These are phyloP conservation scores for Fomitopsis pinicola DNA, from an alignment of 1,284 basidiomycete genomes.

Conservation along the genomic window DNA sequence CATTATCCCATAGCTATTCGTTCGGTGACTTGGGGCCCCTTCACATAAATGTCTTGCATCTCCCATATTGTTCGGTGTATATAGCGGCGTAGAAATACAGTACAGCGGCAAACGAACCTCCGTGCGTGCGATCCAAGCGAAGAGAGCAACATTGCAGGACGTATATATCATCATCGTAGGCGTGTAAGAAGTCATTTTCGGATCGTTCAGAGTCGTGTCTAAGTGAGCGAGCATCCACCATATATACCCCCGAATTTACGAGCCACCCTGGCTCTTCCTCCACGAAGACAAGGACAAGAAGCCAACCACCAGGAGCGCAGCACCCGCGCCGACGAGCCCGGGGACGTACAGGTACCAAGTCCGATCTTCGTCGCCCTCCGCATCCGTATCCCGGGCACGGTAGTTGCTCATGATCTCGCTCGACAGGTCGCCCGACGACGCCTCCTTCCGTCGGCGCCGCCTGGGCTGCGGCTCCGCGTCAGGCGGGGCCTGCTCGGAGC, in stretches of 20 bases:
- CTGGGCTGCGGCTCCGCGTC: conserved; percentile 29
- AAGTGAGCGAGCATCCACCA: not conserved
- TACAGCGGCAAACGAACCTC: conserved; percentile 1
- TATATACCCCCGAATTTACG: not conserved
- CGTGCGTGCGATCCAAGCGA: not conserved
- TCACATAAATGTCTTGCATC: not conserved
- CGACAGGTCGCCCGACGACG: conserved; percentile 15
- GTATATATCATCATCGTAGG: not conserved
- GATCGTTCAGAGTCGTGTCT: not conserved
- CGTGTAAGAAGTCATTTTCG: not conserved
- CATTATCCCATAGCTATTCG: conserved; percentile 8
- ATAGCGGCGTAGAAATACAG: conserved; percentile 6
- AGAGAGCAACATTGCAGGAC: not conserved
- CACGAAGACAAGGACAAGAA: conserved; percentile 75
- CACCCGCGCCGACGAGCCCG: conserved; percentile 72
- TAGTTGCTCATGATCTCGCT: conserved; percentile 24
- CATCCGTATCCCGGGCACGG: conserved; percentile 13
- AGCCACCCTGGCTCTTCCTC: conserved; percentile 41
- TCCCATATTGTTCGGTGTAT: conserved; percentile 2
- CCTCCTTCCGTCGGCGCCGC: conserved; percentile 19
- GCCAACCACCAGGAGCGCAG: conserved; percentile 71
- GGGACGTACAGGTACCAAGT: conserved; percentile 77
- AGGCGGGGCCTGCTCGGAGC: conserved; percentile 28
- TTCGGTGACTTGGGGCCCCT: not conserved
- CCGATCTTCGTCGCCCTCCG: conserved; percentile 56